Percentiles rank a stretch among this genome's conserved stretches.
Evolutionary conservation across 768 basidiomycete genomes (phyloP).

Genomic region (Russula sp.): DNA sequence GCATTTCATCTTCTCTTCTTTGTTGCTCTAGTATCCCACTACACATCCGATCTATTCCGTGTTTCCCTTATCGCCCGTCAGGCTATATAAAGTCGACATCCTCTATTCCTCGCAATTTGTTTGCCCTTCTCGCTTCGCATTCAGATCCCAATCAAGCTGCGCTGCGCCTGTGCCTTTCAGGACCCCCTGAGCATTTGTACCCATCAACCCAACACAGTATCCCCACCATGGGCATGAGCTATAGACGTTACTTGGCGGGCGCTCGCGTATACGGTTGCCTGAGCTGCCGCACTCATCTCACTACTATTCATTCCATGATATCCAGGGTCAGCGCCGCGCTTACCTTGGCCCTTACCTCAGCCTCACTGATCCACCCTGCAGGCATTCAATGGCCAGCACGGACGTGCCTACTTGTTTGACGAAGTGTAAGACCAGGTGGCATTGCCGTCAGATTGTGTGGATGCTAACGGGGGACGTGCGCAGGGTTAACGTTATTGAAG

Average conservation of each 20-base stretch:
- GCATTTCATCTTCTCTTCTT: background rate
- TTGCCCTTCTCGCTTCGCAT: conserved; percentile 14
- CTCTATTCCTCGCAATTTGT: background rate
- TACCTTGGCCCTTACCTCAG: background rate
- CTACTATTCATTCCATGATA: conserved; percentile 88
- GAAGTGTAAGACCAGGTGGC: conserved; percentile 61
- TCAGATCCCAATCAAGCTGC: conserved; percentile 4
- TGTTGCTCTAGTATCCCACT: background rate
- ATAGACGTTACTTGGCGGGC: conserved; percentile 79
- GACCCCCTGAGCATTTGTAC: conserved; percentile 8
- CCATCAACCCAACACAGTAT: background rate
- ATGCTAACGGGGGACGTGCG: conserved; percentile 7
- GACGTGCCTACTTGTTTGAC: conserved; percentile 91
- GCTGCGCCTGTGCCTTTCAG: background rate
- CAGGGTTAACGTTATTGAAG: conserved; percentile 89
- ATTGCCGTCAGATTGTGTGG: conserved; percentile 16
- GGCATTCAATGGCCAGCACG: conserved; percentile 98
- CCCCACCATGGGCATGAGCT: conserved; percentile 76
- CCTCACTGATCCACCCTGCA: conserved; percentile 34
- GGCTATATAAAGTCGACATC: conserved; percentile 16
- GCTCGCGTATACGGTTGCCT: conserved; percentile 86
- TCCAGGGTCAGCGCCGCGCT: conserved; percentile 56
- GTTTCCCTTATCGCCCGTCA: conserved; percentile 6
- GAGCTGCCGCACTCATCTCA: conserved; percentile 82
- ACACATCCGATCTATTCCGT: background rate